These are phyloP conservation scores for Amauroascus verrucosus DNA, from an alignment of 2,329 filamentous ascomycete species.

Conservation along the genomic window DNA sequence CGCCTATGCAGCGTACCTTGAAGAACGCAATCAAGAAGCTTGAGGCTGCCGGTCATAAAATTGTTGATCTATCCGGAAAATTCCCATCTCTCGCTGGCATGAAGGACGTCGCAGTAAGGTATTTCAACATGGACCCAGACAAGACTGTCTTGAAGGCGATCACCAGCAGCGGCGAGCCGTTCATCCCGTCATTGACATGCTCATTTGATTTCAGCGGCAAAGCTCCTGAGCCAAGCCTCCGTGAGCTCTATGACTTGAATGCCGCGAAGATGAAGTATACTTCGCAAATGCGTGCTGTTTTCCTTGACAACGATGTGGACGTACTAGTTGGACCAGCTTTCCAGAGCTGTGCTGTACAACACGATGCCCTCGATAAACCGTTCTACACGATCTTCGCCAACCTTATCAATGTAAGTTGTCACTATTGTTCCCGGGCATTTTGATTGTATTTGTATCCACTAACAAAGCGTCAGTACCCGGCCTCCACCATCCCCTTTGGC, in stretches of 20 bases:
- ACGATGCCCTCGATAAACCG: not conserved
- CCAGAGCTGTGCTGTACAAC: not conserved
- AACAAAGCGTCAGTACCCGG: not conserved
- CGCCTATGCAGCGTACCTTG: slow-evolving; percentile 49
- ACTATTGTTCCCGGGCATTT: not conserved
- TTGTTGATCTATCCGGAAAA: slow-evolving; percentile 23
- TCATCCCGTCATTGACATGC: not conserved
- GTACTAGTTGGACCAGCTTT: not conserved
- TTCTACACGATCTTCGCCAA: not conserved
- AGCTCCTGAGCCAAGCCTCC: not conserved
- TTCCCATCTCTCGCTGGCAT: slow-evolving; percentile 1
- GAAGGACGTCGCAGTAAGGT: not conserved
- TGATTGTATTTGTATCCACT: not conserved
- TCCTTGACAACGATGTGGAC: not conserved
- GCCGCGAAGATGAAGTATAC: slow-evolving; percentile 1
- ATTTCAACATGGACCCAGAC: slow-evolving; percentile 1
- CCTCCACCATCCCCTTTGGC: not conserved
- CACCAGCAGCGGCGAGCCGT: not conserved
- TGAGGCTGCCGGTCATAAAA: slow-evolving; percentile 44
- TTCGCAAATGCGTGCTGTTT: not conserved
- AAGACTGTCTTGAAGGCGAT: not conserved
- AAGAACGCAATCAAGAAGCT: slow-evolving; percentile 41
- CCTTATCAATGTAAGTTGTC: not conserved
- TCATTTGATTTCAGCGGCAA: not conserved
- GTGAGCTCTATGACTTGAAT: not conserved